Percentiles rank a stretch among this genome's conserved stretches.
These are phyloP conservation scores for Aspergillus biplanus DNA, from an alignment of 495 filamentous ascomycete species.

Conservation along the genomic window DNA sequence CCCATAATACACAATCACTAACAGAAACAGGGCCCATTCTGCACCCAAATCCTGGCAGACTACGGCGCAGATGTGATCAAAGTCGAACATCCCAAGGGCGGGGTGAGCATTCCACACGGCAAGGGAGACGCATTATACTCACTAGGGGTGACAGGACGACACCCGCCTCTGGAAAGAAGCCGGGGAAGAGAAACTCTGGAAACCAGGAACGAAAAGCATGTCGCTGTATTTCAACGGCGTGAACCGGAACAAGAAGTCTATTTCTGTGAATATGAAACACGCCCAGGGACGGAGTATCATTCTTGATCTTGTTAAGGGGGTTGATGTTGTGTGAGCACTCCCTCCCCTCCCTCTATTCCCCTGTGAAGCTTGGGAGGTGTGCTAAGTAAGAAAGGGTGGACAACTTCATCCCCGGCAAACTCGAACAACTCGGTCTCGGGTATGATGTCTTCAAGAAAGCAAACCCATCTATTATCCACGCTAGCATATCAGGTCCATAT, in stretches of 20 bases:
- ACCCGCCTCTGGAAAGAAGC: slow-evolving; percentile 30
- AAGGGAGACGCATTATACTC: too few relatives aligned
- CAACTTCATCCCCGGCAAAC: slow-evolving; percentile 83
- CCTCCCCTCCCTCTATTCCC: too few relatives aligned
- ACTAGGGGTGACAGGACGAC: too few relatives aligned
- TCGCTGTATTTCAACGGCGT: slow-evolving; percentile 39
- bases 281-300: slow-evolving; percentile 71
- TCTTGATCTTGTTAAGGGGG: slow-evolving; percentile 69
- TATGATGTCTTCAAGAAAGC: slow-evolving; percentile 68
- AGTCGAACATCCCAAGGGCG: slow-evolving; percentile 80
- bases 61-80: slow-evolving; percentile 92
- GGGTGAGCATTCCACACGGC: too few relatives aligned
- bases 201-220: slow-evolving; percentile 18
- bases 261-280: slow-evolving; percentile 80
- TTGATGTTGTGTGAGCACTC: slow-evolving; percentile 64
- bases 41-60: slow-evolving; percentile 91
- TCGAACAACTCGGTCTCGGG: slow-evolving; percentile 80
- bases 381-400: slow-evolving; percentile 57
- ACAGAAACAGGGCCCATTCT: slow-evolving; percentile 64
- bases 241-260: slow-evolving; percentile 89
- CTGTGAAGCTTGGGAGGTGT: too few relatives aligned
- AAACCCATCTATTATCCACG: slow-evolving; percentile 60
- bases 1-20: not conserved
- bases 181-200: slow-evolving; percentile 29
- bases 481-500: slow-evolving; percentile 33